Conservation (phyloP, 2,329 filamentous ascomycete genomes). For the Zymoseptoria passerinii region DNA sequence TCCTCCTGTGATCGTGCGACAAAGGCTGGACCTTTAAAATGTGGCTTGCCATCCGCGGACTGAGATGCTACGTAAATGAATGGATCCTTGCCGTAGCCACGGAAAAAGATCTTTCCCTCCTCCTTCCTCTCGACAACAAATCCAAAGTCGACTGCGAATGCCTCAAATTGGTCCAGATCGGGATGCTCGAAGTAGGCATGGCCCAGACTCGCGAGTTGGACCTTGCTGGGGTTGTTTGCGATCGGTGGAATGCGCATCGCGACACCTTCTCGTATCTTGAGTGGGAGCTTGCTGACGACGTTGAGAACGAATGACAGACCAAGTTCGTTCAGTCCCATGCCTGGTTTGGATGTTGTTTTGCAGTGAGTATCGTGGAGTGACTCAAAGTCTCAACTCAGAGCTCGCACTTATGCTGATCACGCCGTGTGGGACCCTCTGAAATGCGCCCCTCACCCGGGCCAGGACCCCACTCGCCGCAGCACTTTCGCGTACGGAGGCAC, state of each 20-base stretch:
- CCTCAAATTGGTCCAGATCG: slow-evolving; percentile 3
- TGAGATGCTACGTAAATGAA: slow-evolving; percentile 8
- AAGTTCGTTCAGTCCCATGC: slow-evolving; percentile 1
- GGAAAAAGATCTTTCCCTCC: slow-evolving; percentile 3
- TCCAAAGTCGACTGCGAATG: slow-evolving; percentile 9
- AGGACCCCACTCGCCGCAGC: too few species aligned
- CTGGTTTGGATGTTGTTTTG: not conserved
- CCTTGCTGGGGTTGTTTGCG: slow-evolving; percentile 5
- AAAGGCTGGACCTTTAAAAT: slow-evolving; percentile 9
- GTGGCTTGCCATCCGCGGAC: slow-evolving; percentile 1
- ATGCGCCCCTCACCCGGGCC: too few species aligned
- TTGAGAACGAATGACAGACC: slow-evolving; percentile 1
- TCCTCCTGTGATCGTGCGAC: slow-evolving; percentile 6
- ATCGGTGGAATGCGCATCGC: slow-evolving; percentile 7
- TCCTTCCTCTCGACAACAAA: slow-evolving; percentile 2
- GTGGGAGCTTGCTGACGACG: slow-evolving; percentile 2
- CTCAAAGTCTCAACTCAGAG: not conserved
- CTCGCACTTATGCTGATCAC: not conserved
- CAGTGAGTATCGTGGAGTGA: not conserved
- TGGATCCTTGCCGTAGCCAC: slow-evolving; percentile 10
- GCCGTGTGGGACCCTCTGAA: too few species aligned
- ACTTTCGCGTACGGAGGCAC: too few species aligned
- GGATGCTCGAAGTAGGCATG: slow-evolving; percentile 9
- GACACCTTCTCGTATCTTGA: not conserved
- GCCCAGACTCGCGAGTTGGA: slow-evolving; percentile 6